These are phyloP conservation scores for Escallonia rubra DNA, from an alignment of 129 eudicot genomes.

Conservation along the genomic window DNA sequence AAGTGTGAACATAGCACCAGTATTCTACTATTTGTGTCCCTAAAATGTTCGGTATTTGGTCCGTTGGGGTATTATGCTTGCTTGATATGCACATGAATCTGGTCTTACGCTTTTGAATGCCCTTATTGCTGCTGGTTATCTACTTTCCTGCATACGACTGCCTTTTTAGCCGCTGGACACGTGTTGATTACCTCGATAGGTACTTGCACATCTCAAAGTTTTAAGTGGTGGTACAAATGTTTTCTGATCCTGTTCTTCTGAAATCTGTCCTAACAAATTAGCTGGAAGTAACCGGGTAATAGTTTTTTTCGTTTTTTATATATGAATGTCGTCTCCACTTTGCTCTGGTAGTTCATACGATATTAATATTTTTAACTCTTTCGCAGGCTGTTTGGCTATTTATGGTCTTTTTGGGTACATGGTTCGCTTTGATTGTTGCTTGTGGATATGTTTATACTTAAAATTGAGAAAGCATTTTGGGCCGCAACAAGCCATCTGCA, in stretches of 20 bases:
- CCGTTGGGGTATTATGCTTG: slow-evolving; percentile 42
- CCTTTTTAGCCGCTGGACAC: slow-evolving; percentile 43
- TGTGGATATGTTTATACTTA: slow-evolving; percentile 46
- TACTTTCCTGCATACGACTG: slow-evolving; percentile 48
- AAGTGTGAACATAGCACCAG: slow-evolving; percentile 53
- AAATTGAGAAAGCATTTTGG: slow-evolving; percentile 38
- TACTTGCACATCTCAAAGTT: slow-evolving; percentile 23
- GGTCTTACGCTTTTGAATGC: slow-evolving; percentile 42
- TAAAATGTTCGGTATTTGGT: slow-evolving; percentile 54
- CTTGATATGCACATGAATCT: slow-evolving; percentile 29
- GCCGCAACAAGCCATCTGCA: slow-evolving; percentile 37
- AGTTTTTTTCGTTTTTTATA: slow-evolving; percentile 9
- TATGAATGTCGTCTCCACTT: slow-evolving; percentile 8
- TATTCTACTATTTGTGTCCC: slow-evolving; percentile 40
- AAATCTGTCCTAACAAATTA: slow-evolving; percentile 13
- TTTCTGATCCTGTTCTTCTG: slow-evolving; percentile 34
- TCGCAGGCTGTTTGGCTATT: slow-evolving; percentile 73
- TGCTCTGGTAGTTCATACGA: not conserved
- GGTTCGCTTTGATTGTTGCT: slow-evolving; percentile 47
- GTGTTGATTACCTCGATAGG: slow-evolving; percentile 31
- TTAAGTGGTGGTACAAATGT: slow-evolving; percentile 13
- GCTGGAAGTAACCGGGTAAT: slow-evolving; percentile 45
- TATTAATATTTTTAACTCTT: slow-evolving; percentile 55
- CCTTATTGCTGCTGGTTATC: slow-evolving; percentile 53
- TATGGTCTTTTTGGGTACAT: slow-evolving; percentile 45